Evolutionary conservation across 495 filamentous ascomycete genomes (phyloP), one percentile per base, ranked within the genome.

Genomic region (Penicillium canescens): DNA sequence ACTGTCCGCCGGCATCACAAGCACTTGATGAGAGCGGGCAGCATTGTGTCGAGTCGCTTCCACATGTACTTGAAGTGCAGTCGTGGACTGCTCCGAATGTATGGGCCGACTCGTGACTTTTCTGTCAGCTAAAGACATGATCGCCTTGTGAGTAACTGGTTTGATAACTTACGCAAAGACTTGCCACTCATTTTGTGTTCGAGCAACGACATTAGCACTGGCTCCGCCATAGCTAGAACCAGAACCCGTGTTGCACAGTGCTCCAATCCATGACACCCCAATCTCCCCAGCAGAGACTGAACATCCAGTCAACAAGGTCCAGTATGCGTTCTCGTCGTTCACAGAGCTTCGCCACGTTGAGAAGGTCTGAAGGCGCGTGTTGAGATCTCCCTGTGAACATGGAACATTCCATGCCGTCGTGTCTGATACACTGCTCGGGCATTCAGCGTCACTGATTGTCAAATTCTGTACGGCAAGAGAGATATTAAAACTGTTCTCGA

Each of bases 11-110:
- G 31, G 92, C 91, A 70, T 91, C 75, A 70, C 92, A 97, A 1
- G 75, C 79, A 26, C 50, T 67, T 7, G 71, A 34, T 48, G 77
- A 85, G 12, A 96, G 78, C 0, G 90, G 91, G 65, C 92, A 96
- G 68, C 92, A 97, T 74, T 91, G 81, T 50, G 87, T 84, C 13
- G 78, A 64, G 46, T 91, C 87, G 6, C 71, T 71, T 35, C 78
- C 68, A 68, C 92, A 96, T 3, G 86, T 81, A 7, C 63, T 48
- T 0, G 72, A 60, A 2, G 77, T 84, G 72, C 92, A 97, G 71
- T 97, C 92, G 65, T 97, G 92, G 39, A 95, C 87, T 11, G 92
- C 92, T 41, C 92, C 92, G 67, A 95, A 95, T 0, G 88, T 96
- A 61, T 97, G 92, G 6, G 89, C 92, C 8, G 88, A 85, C 66